Base-by-base conservation (phyloP, 2,329 filamentous ascomycete species). In the Apiospora marii region DNA sequence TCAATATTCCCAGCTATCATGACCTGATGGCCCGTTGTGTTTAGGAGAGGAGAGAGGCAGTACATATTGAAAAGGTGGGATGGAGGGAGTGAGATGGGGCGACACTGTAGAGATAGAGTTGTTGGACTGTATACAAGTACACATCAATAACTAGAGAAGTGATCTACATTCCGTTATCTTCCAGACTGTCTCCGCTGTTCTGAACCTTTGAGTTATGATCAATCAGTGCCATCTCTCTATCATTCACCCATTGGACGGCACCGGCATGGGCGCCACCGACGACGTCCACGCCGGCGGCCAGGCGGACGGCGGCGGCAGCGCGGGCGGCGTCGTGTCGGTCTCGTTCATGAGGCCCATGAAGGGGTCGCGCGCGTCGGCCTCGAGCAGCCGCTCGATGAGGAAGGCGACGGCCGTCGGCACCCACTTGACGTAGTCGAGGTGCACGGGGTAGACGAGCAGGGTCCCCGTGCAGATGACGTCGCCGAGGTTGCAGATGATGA, bases 401-500 rank as follows among this genome's bases (percentile, higher is more conserved):
- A 81, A 83, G 68, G 79, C 73, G 4, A 79, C 78, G 12, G 78
- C 78, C 67, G 80, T 80, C 4, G 77, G 77, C 19, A 80, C 80
- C 71, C 81, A 79, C 43, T 75, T 77, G 41, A 79, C 75, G 74
- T 85, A 85, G 72, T 82, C 78, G 71, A 83, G 77, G 70, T 84
- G 83, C 6, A 81, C 77, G 0, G 81, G 77, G 49, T 79, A 79
- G 14, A 84, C 79, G 41, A 75, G 77, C 14, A 85, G 77, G 1
- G 76, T 80, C 68, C 83, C 82, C 3, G 72, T 73, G 77, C 83
- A 85, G 71, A 84, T 79, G 43, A 78, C 76, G 72, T 85, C 83
- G 69, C 82, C 82, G 12, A 72, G 19, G 74, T 84, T 84, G 78
- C 83, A 85, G 78, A 84, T 84, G 74, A 84, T 81, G 53, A 82